A percentile compares a stretch with the other conserved stretches of the same genome.
phyloP scores from a whole-genome alignment of 1,284 basidiomycete species.

The Melampsora occidentalis region DNA sequence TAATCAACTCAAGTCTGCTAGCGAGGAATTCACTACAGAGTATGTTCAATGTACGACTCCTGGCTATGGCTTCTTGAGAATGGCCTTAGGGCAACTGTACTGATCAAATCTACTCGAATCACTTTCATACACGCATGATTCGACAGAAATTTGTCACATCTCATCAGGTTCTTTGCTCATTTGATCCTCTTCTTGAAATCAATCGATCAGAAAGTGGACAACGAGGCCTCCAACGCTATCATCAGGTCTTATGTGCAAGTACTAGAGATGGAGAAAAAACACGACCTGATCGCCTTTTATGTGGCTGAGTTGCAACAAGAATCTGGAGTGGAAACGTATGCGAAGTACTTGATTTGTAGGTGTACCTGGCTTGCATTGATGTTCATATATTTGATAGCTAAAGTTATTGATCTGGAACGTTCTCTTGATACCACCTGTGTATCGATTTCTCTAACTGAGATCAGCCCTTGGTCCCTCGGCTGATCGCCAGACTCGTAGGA shows the following conservation, averaged over 20 bases:
- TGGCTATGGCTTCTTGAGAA: conserved; percentile 46
- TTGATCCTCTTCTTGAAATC: conserved; percentile 85
- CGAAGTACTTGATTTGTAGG: conserved; percentile 72
- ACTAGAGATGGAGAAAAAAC: conserved; percentile 72
- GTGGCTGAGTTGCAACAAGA: conserved; percentile 80
- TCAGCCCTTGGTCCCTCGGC: conserved; percentile 39
- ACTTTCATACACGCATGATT: conserved; percentile 37
- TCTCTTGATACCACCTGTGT: background rate
- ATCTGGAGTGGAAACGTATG: conserved; percentile 87
- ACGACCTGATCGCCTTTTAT: conserved; percentile 87
- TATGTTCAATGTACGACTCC: conserved; percentile 54
- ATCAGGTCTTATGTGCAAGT: conserved; percentile 84
- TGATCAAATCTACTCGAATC: conserved; percentile 8
- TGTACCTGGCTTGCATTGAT: background rate
- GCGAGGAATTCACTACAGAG: conserved; percentile 61
- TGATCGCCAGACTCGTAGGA: conserved; percentile 19
- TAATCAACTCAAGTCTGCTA: conserved; percentile 58
- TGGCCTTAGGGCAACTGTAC: conserved; percentile 24
- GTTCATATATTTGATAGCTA: background rate
- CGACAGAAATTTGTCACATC: conserved; percentile 50
- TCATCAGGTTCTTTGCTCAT: conserved; percentile 86
- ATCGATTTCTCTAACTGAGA: background rate
- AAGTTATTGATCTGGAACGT: background rate
- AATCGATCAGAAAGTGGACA: conserved; percentile 70
- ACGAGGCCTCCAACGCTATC: conserved; percentile 73